These are phyloP conservation scores for Oryza glumipatula DNA, from an alignment of 176 grass and related monocot species.

Conservation along the genomic window DNA sequence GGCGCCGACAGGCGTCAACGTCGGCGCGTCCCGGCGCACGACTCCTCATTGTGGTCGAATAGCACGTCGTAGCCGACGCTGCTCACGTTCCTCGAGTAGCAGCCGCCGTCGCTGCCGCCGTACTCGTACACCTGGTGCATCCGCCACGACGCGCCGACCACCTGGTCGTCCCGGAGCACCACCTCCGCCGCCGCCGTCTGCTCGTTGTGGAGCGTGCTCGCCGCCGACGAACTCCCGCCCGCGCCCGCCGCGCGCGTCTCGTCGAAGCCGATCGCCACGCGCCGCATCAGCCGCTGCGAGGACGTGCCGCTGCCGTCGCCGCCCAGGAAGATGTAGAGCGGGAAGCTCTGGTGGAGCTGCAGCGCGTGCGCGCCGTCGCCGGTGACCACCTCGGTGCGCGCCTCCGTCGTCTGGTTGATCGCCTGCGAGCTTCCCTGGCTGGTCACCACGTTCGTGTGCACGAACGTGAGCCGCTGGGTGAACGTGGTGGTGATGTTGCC, in stretches of 20 bases:
- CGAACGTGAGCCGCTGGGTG: conserved; percentile 60
- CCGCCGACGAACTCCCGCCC: neutral
- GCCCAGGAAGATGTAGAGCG: conserved; percentile 75
- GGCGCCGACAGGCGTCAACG: conserved; percentile 46
- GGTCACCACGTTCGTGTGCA: conserved; percentile 69
- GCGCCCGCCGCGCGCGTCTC: conserved; percentile 48
- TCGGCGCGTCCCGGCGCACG: conserved; percentile 40
- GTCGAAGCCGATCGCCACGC: conserved; percentile 66
- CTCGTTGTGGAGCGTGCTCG: conserved; percentile 66
- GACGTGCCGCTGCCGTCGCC: conserved; percentile 56
- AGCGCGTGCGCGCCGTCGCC: conserved; percentile 31
- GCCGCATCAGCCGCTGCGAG: conserved; percentile 53
- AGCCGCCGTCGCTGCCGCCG: conserved; percentile 68
- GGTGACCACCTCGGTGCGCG: conserved; percentile 36
- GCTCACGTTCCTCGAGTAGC: conserved; percentile 76
- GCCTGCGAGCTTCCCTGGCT: conserved; percentile 50
- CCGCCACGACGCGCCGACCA: conserved; percentile 59
- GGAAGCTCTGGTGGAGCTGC: conserved; percentile 69
- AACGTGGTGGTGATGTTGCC: conserved; percentile 91
- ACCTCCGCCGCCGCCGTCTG: conserved; percentile 71
- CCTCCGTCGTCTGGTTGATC: conserved; percentile 83
- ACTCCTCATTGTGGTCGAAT: conserved; percentile 55
- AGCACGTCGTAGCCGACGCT: conserved; percentile 73
- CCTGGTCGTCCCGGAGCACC: conserved; percentile 73
- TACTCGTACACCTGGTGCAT: conserved; percentile 83